Conservation (phyloP, 352 stramenopile species). For the Thraustochytrium sp. region DNA sequence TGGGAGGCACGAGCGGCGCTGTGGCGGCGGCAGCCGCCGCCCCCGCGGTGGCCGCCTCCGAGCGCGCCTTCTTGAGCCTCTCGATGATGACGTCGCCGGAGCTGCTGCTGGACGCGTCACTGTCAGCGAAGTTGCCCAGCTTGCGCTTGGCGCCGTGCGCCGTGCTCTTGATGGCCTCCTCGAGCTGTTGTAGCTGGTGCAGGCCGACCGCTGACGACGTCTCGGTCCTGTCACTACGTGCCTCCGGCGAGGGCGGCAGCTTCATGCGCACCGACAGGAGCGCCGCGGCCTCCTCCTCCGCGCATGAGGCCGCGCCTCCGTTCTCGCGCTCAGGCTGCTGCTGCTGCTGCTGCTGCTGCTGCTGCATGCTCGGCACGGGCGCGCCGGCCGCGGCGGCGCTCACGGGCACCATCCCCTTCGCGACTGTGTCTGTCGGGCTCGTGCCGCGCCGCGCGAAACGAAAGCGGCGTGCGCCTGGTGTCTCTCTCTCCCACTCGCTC, state of each 20-base stretch:
- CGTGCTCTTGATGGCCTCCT: neutral
- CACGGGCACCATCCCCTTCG: too few species aligned
- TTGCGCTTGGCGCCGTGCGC: neutral
- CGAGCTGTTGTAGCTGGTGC: neutral
- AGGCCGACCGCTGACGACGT: neutral
- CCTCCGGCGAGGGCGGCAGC: neutral
- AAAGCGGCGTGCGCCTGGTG: too few species aligned
- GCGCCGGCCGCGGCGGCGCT: too few species aligned
- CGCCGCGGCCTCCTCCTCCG: neutral
- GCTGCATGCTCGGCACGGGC: too few species aligned
- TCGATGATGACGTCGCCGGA: neutral
- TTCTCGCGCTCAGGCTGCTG: neutral
- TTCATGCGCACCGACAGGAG: neutral
- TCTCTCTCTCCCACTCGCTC: too few species aligned
- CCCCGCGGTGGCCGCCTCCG: too few species aligned
- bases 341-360: too few species aligned
- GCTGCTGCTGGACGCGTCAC: neutral
- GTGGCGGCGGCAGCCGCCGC: too few species aligned
- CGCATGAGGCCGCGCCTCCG: neutral
- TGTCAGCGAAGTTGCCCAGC: neutral
- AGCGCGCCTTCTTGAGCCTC: conserved; percentile 20
- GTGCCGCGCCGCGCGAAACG: too few species aligned
- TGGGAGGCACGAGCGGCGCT: too few species aligned
- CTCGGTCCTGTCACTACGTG: too few species aligned
- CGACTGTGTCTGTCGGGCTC: too few species aligned